Conservation (phyloP, 2,329 filamentous ascomycete genomes). For the Stagonosporopsis tanaceti region DNA sequence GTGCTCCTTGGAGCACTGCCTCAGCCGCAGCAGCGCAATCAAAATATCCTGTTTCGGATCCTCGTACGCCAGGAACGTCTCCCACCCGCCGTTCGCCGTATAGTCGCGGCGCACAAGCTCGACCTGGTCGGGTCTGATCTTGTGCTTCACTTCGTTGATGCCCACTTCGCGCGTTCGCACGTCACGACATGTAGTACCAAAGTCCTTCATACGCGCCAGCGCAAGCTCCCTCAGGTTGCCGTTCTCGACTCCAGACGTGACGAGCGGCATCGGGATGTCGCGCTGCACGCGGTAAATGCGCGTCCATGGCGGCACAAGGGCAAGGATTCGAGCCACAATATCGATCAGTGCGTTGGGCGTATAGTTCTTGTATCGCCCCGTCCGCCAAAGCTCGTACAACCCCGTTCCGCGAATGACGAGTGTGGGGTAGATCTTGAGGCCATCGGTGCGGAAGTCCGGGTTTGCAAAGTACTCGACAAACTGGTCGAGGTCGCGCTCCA, state of each 20-base stretch:
- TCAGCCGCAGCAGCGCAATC: slow-evolving; percentile 84
- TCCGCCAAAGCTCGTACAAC: slow-evolving; percentile 96
- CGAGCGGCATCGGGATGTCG: slow-evolving; percentile 99
- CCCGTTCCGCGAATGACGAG: slow-evolving; percentile 96
- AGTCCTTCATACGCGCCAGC: slow-evolving; percentile 98
- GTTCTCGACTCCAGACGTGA: slow-evolving; percentile 98
- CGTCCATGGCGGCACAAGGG: slow-evolving; percentile 95
- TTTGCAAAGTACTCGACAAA: slow-evolving; percentile 99
- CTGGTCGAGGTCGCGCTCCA: slow-evolving; percentile 96
- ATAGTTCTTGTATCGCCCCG: slow-evolving; percentile 97
- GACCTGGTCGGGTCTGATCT: slow-evolving; percentile 94
- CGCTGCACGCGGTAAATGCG: slow-evolving; percentile 97
- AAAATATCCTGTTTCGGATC: slow-evolving; percentile 98
- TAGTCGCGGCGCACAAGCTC: slow-evolving; percentile 96
- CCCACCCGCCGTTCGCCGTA: slow-evolving; percentile 94
- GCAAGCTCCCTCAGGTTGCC: slow-evolving; percentile 94
- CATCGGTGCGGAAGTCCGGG: slow-evolving; percentile 93
- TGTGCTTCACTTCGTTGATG: slow-evolving; percentile 99
- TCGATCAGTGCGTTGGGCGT: slow-evolving; percentile 97
- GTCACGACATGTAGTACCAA: slow-evolving; percentile 95
- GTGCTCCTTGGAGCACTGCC: slow-evolving; percentile 90
- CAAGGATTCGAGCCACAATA: slow-evolving; percentile 93
- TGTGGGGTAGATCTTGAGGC: slow-evolving; percentile 97
- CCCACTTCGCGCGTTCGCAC: slow-evolving; percentile 96
- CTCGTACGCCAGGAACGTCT: slow-evolving; percentile 97